A percentile compares a stretch with the other conserved stretches of the same genome.
Evolutionary conservation across 139 green algal species (phyloP).

Genomic region (Haematococcus lacustris): DNA sequence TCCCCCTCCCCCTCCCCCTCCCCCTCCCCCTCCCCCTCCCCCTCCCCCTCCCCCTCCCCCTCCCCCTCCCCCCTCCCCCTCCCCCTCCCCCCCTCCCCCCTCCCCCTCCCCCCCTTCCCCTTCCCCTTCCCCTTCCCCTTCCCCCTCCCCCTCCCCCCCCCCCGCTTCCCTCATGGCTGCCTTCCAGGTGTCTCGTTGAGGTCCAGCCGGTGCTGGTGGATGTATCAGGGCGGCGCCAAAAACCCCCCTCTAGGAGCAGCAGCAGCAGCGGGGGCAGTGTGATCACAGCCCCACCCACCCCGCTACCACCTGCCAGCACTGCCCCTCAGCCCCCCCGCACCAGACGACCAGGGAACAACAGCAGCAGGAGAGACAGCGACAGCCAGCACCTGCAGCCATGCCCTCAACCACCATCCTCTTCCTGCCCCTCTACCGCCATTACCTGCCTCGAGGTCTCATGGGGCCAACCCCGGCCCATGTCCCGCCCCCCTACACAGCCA

Average conservation of each 20-base stretch:
- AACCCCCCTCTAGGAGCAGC: not conserved
- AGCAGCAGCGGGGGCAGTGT: too few relatives aligned
- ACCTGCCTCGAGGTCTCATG: too few relatives aligned
- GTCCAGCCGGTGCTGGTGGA: slow-evolving; percentile 53
- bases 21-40: not conserved
- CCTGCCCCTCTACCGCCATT: not conserved
- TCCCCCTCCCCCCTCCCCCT: not conserved
- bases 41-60: not conserved
- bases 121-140: not conserved
- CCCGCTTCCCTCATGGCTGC: not conserved
- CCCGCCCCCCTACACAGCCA: too few relatives aligned
- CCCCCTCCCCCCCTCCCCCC: not conserved
- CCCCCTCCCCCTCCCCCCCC: not conserved
- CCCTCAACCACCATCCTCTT: not conserved
- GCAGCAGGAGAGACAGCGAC: not conserved
- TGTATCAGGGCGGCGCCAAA: not conserved
- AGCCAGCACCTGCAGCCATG: not conserved
- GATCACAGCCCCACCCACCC: not conserved
- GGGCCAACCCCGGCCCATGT: too few relatives aligned
- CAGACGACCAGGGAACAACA: not conserved
- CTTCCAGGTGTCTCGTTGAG: slow-evolving; percentile 41
- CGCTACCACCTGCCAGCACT: not conserved
- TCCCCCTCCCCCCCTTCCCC: not conserved
- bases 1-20: not conserved
- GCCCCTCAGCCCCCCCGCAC: too few relatives aligned